Base-by-base conservation (phyloP, 768 basidiomycete genomes). In the Serendipita sp. region DNA sequence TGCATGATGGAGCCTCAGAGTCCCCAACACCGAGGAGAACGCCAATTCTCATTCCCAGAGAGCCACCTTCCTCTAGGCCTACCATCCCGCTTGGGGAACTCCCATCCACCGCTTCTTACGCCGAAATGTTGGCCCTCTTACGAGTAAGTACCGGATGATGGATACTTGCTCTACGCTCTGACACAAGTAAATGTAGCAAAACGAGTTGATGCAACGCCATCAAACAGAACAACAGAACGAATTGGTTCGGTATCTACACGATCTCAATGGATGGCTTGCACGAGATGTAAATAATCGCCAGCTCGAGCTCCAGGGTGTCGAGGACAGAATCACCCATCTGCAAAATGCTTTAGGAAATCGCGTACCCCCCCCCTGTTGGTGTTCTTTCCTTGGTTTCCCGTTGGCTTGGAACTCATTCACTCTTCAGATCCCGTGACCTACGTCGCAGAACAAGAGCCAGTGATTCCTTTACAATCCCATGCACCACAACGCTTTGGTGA, bases 281-380 rank as follows among this genome's bases (percentile, higher is more conserved):
- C 79, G 83, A 34, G 90, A 92, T 70, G 87, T 89, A 0, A 77
- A 79, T 50, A 87, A 90, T 71, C 83, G 90, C 24, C 88, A 88
- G 65, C 76, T 79, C 2, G 89, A 90, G 69, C 72, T 91, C 42
- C 78, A 78, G 17, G 81, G 80, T 7, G 81, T 92, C 5, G 75
- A 81, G 44, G 82, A 81, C 17, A 79, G 86, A 11, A 75, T 91
- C 3, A 77, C 80, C 66, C 72, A 74, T 56, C 69, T 82, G 3
- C 70, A 74, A 31, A 72, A 75, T 2, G 78, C 76, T 42, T 61
- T 79, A 44, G 76, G 78, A 33, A 75, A 73, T 41, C 70, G 71
- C 44, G 68, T 78, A 61, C 73, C 72, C 38, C 65, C 69, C 24
- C 71, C 71, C 67, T 74, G 76, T 78, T 66, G 64, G 75, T 64